A percentile compares a stretch with the other conserved stretches of the same genome.
These are phyloP conservation scores for Diaporthe amygdali DNA, from an alignment of 2,329 filamentous ascomycete genomes.

Conservation along the genomic window DNA sequence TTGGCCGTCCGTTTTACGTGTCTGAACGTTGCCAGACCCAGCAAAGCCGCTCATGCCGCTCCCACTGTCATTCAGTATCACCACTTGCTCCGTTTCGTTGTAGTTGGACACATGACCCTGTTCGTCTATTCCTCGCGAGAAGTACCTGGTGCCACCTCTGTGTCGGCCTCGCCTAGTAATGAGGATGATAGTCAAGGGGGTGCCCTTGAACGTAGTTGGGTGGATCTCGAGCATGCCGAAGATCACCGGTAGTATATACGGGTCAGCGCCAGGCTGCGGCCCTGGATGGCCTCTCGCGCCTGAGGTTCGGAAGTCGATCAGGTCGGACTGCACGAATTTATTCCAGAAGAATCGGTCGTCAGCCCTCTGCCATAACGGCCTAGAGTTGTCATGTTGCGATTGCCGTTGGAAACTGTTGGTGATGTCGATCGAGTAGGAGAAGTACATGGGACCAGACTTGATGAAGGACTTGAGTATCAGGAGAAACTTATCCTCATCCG, in stretches of 20 bases:
- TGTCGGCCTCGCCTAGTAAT: constrained; percentile 90
- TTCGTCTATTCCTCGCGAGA: constrained; percentile 92
- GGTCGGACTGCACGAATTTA: constrained; percentile 85
- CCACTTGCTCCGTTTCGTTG: constrained; percentile 95
- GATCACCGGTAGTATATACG: constrained; percentile 93
- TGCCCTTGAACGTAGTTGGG: constrained; percentile 84
- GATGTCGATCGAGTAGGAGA: constrained; percentile 95
- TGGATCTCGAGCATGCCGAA: constrained; percentile 95
- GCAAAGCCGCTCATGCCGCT: constrained; percentile 81
- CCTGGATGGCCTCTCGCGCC: constrained; percentile 69
- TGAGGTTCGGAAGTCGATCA: constrained; percentile 82
- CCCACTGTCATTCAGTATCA: constrained; percentile 83
- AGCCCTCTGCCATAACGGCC: constrained; percentile 86
- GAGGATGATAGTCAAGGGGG: constrained; percentile 81
- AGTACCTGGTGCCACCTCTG: constrained; percentile 90
- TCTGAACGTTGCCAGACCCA: constrained; percentile 76
- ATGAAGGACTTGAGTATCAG: constrained; percentile 81
- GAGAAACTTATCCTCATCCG: constrained; percentile 93
- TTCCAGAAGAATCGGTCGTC: constrained; percentile 99
- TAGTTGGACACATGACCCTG: constrained; percentile 97
- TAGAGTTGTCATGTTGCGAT: constrained; percentile 71
- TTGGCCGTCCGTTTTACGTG: constrained; percentile 69
- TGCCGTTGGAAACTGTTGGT: constrained; percentile 98
- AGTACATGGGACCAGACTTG: constrained; percentile 90
- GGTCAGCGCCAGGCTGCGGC: constrained; percentile 79